A percentile compares a stretch with the other conserved stretches of the same genome.
Conservation (phyloP, 2,329 filamentous ascomycete species). For the Pseudogymnoascus verrucosus region DNA sequence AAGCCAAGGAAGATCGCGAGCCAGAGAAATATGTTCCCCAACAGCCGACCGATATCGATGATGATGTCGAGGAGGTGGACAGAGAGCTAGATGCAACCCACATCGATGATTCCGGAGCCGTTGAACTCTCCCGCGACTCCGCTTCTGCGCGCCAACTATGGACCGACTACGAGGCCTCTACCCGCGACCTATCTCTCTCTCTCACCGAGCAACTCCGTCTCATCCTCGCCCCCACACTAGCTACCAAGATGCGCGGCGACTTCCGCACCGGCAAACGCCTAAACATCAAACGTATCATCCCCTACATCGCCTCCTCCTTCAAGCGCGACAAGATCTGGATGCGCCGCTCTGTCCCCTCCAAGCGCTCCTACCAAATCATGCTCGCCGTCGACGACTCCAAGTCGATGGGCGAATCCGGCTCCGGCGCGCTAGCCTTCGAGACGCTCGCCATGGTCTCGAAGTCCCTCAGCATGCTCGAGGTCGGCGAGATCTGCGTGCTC, state of each 20-base stretch:
- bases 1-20: constrained; percentile 35
- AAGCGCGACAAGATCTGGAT: constrained; percentile 99
- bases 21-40: constrained; percentile 33
- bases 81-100: constrained; percentile 67
- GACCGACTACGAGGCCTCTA: constrained; percentile 75
- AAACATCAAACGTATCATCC: constrained; percentile 99
- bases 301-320: constrained; percentile 96
- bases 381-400: constrained; percentile 94
- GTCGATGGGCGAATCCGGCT: constrained; percentile 77
- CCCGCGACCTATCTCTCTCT: constrained; percentile 77
- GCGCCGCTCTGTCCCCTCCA: constrained; percentile 82
- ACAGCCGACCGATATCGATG: constrained; percentile 27
- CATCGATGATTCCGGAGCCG: constrained; percentile 34
- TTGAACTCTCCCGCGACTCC: constrained; percentile 29
- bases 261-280: constrained; percentile 97
- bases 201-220: constrained; percentile 92
- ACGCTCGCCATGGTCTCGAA: constrained; percentile 87
- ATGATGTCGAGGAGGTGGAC: constrained; percentile 30
- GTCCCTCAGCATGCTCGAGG: constrained; percentile 85
- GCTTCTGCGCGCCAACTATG: constrained; percentile 67
- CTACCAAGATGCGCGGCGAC: constrained; percentile 91
- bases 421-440: constrained; percentile 78
- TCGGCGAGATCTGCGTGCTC: constrained; percentile 83
- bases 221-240: constrained; percentile 87
- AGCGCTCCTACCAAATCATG: constrained; percentile 93